phyloP scores from a whole-genome alignment of 2,329 filamentous ascomycete species.

The Penicillium oxalicum region DNA sequence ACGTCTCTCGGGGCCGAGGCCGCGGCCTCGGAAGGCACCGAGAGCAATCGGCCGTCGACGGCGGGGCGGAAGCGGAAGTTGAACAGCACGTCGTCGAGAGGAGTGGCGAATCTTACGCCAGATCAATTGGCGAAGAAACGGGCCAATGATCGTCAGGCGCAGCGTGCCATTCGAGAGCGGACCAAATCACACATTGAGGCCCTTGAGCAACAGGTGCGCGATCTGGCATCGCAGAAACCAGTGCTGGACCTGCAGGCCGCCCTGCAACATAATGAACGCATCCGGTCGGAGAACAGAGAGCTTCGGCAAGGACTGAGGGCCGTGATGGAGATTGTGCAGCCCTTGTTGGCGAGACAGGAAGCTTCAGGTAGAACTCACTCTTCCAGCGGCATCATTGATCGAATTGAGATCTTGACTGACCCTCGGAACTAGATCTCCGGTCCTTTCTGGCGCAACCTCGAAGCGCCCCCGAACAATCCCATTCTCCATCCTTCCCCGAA shows the following conservation, averaged over 20 bases:
- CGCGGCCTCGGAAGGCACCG: constrained; percentile 12
- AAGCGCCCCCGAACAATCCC: constrained; percentile 13
- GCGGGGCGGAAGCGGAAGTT: constrained; percentile 41
- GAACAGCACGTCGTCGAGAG: constrained; percentile 51
- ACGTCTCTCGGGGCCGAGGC: constrained; percentile 22
- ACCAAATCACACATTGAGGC: constrained; percentile 74
- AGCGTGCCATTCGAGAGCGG: constrained; percentile 47
- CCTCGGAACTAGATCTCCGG: constrained; percentile 9
- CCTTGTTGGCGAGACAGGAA: constrained; percentile 37
- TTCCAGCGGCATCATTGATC: neutral
- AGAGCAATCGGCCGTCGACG: constrained; percentile 12
- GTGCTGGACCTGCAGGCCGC: constrained; percentile 77
- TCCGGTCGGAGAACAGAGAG: constrained; percentile 73
- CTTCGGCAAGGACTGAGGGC: constrained; percentile 63
- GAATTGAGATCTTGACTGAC: constrained; percentile 6
- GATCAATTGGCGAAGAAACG: constrained; percentile 86
- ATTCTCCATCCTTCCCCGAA: constrained; percentile 25
- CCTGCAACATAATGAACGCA: constrained; percentile 67
- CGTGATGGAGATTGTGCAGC: constrained; percentile 53
- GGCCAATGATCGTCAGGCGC: constrained; percentile 69
- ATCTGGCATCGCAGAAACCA: constrained; percentile 72
- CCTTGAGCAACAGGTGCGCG: constrained; percentile 65
- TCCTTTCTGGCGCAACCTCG: constrained; percentile 14
- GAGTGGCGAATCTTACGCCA: constrained; percentile 79
- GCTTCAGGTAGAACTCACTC: constrained; percentile 37